phyloP scores from a whole-genome alignment of 805 yeast genomes.

The Ascoidea tarda region DNA sequence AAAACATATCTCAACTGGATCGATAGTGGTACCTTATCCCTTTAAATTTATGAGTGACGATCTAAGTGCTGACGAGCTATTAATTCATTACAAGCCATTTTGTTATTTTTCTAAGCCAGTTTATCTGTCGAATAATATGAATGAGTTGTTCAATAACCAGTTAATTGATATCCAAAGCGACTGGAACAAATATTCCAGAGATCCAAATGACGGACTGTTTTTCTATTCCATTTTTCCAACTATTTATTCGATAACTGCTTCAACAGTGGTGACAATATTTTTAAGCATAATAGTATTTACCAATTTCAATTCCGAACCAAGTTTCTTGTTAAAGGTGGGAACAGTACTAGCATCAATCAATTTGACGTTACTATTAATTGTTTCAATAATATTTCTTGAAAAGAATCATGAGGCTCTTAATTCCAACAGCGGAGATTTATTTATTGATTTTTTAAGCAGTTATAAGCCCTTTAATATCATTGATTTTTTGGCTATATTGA shows the following conservation, averaged over 20 bases:
- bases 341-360: slow-evolving; percentile 40
- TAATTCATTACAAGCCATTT: slow-evolving; percentile 16
- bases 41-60: neutral
- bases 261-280: slow-evolving; percentile 50
- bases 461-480: slow-evolving; percentile 35
- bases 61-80: neutral
- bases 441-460: slow-evolving; percentile 25
- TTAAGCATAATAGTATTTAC: slow-evolving; percentile 51
- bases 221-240: slow-evolving; percentile 50
- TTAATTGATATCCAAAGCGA: slow-evolving; percentile 20
- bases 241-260: slow-evolving; percentile 45
- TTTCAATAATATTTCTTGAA: slow-evolving; percentile 30
- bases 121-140: slow-evolving; percentile 18
- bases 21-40: neutral
- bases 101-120: slow-evolving; percentile 22
- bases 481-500: slow-evolving; percentile 41
- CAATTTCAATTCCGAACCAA: slow-evolving; percentile 49
- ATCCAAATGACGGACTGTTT: slow-evolving; percentile 23
- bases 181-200: slow-evolving; percentile 31
- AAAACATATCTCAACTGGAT: neutral
- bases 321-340: slow-evolving; percentile 33
- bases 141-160: slow-evolving; percentile 24
- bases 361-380: slow-evolving; percentile 33
- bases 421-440: slow-evolving; percentile 26
- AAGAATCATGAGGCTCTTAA: slow-evolving; percentile 22